phyloP scores from a whole-genome alignment of 2,329 filamentous ascomycete genomes.

The Pseudogymnoascus sp. region DNA sequence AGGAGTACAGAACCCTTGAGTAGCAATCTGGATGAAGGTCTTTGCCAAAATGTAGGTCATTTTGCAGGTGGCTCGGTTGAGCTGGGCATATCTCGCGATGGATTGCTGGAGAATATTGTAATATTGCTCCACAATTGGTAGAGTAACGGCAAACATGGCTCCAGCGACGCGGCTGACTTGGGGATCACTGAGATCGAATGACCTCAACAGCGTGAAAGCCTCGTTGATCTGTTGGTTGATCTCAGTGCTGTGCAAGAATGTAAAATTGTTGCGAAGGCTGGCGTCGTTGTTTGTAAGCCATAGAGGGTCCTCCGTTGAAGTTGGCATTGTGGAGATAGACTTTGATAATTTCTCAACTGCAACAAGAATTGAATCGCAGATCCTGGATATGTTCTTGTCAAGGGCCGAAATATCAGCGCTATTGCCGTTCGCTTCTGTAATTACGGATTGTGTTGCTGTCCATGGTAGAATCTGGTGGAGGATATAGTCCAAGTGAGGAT shows the following conservation, averaged over 20 bases:
- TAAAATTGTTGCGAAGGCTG: constrained; percentile 19
- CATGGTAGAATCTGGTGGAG: constrained; percentile 60
- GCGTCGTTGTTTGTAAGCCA: constrained; percentile 47
- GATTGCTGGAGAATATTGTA: constrained; percentile 50
- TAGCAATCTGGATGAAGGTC: constrained; percentile 68
- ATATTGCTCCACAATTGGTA: constrained; percentile 72
- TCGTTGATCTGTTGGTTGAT: constrained; percentile 31
- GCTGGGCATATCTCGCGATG: constrained; percentile 47
- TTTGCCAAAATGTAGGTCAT: constrained; percentile 69
- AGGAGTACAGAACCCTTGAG: constrained; percentile 86
- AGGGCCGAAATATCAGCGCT: constrained; percentile 34
- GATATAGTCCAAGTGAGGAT: constrained; percentile 56
- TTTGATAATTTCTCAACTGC: constrained; percentile 66
- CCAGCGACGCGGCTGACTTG: constrained; percentile 38
- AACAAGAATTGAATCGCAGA: constrained; percentile 71
- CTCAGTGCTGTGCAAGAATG: constrained; percentile 20
- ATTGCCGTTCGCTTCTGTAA: constrained; percentile 11
- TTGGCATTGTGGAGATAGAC: constrained; percentile 44
- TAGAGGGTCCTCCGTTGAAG: constrained; percentile 49
- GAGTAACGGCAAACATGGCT: constrained; percentile 51
- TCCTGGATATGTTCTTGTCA: constrained; percentile 49
- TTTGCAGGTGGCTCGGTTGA: constrained; percentile 65
- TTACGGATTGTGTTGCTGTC: constrained; percentile 34
- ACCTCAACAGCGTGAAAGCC: constrained; percentile 38
- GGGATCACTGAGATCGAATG: constrained; percentile 35